Percentiles rank a stretch among this genome's conserved stretches.
phyloP scores from a whole-genome alignment of 495 filamentous ascomycete genomes.

The Penicillium soppii region DNA sequence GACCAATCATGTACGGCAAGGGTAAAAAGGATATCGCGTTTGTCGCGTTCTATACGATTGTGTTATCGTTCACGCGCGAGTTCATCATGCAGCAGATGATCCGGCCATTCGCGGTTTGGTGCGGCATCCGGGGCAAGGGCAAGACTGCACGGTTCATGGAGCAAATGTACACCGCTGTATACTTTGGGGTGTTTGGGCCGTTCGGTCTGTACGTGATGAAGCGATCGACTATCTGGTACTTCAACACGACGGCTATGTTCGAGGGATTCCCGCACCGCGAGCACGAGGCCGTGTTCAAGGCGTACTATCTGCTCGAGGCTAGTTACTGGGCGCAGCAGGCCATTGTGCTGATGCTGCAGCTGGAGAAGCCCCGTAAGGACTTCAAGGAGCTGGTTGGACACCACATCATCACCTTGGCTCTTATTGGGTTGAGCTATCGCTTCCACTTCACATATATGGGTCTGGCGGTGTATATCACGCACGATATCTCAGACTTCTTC shows the following conservation, averaged over 20 bases:
- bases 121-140: constrained; percentile 67
- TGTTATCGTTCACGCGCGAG: constrained; percentile 91
- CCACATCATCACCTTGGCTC: constrained; percentile 86
- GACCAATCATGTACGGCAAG: constrained; percentile 81
- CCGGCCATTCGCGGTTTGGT: constrained; percentile 69
- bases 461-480: constrained; percentile 94
- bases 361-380: constrained; percentile 96
- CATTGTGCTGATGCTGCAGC: constrained; percentile 80
- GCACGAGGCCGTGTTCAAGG: constrained; percentile 87
- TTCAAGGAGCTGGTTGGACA: constrained; percentile 94
- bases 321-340: constrained; percentile 96
- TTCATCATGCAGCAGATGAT: constrained; percentile 94
- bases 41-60: constrained; percentile 84
- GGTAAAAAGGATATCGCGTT: constrained; percentile 82
- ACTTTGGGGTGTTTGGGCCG: constrained; percentile 84
- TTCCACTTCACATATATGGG: constrained; percentile 99
- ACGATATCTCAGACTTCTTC: constrained; percentile 97
- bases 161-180: constrained; percentile 95
- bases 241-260: constrained; percentile 90
- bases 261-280: constrained; percentile 85
- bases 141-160: constrained; percentile 97
- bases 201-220: constrained; percentile 92
- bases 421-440: constrained; percentile 88
- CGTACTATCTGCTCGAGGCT: constrained; percentile 94
- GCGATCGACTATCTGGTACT: constrained; percentile 92